These are phyloP conservation scores for Lojkania enalia DNA, from an alignment of 2,329 filamentous ascomycete species.

Conservation along the genomic window DNA sequence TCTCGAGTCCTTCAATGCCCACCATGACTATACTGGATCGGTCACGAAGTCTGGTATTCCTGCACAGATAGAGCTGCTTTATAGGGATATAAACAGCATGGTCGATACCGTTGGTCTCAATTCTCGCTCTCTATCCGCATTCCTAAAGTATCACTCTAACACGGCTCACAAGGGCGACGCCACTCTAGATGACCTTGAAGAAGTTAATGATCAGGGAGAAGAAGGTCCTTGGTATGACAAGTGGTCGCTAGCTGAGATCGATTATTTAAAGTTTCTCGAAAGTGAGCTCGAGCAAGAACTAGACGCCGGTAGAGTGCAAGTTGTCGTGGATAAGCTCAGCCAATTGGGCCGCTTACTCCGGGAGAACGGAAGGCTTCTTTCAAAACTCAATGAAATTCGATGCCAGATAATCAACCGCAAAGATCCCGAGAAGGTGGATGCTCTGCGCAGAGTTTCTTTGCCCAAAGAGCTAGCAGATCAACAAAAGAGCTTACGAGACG, in stretches of 20 bases:
- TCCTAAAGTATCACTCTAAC: constrained; percentile 64
- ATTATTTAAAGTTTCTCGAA: constrained; percentile 65
- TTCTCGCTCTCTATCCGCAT: constrained; percentile 64
- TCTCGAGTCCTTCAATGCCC: constrained; percentile 69
- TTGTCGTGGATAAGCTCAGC: constrained; percentile 69
- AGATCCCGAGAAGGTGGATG: constrained; percentile 68
- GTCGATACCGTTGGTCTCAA: constrained; percentile 91
- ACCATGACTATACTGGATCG: constrained; percentile 50
- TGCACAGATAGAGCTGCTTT: constrained; percentile 58
- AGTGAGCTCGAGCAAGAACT: constrained; percentile 66
- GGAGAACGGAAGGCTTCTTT: constrained; percentile 68
- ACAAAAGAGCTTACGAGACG: constrained; percentile 78
- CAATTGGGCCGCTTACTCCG: constrained; percentile 68
- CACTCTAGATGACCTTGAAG: constrained; percentile 65
- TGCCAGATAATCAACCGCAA: constrained; percentile 71
- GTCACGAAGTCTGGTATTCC: constrained; percentile 47
- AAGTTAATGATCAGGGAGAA: constrained; percentile 40
- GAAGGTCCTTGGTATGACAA: constrained; percentile 58
- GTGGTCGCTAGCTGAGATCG: constrained; percentile 77
- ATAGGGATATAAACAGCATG: constrained; percentile 89
- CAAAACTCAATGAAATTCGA: constrained; percentile 76
- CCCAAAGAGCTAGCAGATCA: constrained; percentile 81
- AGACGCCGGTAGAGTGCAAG: constrained; percentile 67
- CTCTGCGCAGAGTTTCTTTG: constrained; percentile 71
- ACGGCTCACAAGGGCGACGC: constrained; percentile 56